These are phyloP conservation scores for Fusarium anthophilum DNA, from an alignment of 2,329 filamentous ascomycete genomes.

Conservation along the genomic window DNA sequence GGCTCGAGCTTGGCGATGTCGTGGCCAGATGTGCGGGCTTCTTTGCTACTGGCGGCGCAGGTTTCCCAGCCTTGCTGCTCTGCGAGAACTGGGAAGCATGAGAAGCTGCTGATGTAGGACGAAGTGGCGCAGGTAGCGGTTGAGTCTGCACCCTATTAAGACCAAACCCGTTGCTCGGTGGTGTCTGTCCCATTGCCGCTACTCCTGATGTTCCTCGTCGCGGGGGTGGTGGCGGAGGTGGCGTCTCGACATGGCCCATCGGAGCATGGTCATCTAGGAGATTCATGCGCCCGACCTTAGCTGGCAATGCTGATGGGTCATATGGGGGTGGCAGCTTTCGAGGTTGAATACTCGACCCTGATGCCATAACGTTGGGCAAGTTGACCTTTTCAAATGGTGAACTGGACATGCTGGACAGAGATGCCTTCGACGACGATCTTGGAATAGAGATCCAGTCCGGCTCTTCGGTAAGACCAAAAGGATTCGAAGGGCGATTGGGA, in stretches of 20 bases:
- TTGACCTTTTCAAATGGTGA: constrained; percentile 68
- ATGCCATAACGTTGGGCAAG: constrained; percentile 57
- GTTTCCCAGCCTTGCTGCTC: constrained; percentile 49
- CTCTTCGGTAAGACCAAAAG: constrained; percentile 78
- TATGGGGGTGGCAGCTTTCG: constrained; percentile 63
- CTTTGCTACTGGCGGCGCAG: constrained; percentile 67
- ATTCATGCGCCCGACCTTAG: constrained; percentile 56
- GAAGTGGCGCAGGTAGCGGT: constrained; percentile 42
- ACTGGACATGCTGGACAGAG: constrained; percentile 66
- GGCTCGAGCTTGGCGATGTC: constrained; percentile 40
- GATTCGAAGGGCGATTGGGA: constrained; percentile 79
- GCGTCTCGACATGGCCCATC: constrained; percentile 46
- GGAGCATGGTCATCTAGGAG: constrained; percentile 52
- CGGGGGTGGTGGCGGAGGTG: constrained; percentile 58
- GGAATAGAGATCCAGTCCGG: constrained; percentile 83
- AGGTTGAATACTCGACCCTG: constrained; percentile 55
- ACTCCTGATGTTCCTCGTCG: constrained; percentile 51
- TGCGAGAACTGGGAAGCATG: constrained; percentile 47
- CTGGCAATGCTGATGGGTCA: constrained; percentile 57
- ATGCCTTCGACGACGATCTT: constrained; percentile 62
- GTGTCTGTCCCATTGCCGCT: constrained; percentile 22
- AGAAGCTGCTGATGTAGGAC: constrained; percentile 50
- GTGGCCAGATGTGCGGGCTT: constrained; percentile 67
- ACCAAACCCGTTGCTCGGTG: constrained; percentile 22
- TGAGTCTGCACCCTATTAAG: constrained; percentile 41